These are phyloP conservation scores for Cornus controversa DNA, from an alignment of 148 eudicot species.

Conservation along the genomic window DNA sequence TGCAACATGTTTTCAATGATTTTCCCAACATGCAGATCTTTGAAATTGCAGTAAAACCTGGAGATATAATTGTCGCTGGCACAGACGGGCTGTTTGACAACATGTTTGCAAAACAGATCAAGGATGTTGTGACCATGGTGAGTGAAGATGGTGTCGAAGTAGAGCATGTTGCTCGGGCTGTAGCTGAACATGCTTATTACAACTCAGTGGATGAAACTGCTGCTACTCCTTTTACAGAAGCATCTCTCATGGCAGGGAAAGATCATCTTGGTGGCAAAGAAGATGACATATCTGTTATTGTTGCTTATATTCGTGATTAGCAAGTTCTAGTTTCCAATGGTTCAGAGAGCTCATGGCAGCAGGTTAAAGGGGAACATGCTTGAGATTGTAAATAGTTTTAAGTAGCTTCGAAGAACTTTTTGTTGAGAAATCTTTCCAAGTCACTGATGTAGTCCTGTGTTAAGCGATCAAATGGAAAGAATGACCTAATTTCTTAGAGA, in stretches of 20 bases:
- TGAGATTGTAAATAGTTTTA: background rate
- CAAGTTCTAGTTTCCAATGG: background rate
- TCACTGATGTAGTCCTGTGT: too few relatives aligned
- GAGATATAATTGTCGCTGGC: conserved; percentile 6
- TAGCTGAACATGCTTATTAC: conserved; percentile 19
- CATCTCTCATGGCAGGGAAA: conserved; percentile 1
- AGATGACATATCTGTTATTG: conserved; percentile 16
- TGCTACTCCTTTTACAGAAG: background rate
- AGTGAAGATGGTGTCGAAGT: background rate
- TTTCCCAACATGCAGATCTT: background rate
- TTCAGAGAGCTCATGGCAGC: background rate
- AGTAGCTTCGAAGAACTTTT: background rate
- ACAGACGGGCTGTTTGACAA: conserved; percentile 15
- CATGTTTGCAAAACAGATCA: conserved; percentile 3
- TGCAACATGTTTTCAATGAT: too few relatives aligned
- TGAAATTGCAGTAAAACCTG: background rate
- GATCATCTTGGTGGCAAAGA: conserved; percentile 9
- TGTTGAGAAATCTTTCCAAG: too few relatives aligned
- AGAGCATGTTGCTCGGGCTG: conserved; percentile 13
- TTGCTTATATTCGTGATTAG: background rate
- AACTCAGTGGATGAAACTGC: conserved; percentile 4
- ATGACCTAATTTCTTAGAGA: background rate
- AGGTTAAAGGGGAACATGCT: background rate
- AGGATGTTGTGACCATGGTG: background rate
- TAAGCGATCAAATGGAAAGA: too few relatives aligned